Conservation (phyloP, 352 stramenopile genomes). For the Phytophthora crassamura region DNA sequence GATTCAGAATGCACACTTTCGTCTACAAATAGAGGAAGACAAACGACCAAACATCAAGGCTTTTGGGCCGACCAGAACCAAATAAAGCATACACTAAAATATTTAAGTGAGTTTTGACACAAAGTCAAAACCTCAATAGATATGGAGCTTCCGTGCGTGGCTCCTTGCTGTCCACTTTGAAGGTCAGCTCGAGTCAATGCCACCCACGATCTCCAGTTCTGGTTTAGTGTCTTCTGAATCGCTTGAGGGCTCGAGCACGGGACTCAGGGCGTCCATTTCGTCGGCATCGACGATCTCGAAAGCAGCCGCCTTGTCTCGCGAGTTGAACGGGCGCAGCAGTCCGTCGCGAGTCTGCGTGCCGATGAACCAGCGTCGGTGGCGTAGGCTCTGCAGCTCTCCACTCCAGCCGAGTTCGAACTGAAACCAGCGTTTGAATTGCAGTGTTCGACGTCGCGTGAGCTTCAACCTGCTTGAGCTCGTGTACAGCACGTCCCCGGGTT, state of each 20-base stretch:
- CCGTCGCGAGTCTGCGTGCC: conserved; percentile 72
- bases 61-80: conserved; percentile 4
- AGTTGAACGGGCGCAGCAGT: conserved; percentile 67
- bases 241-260: conserved; percentile 30
- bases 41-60: conserved; percentile 2
- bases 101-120: conserved; percentile 18
- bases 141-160: background rate
- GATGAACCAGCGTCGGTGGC: conserved; percentile 73
- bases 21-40: conserved; percentile 27
- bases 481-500: conserved; percentile 50
- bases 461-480: conserved; percentile 64
- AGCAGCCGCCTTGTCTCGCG: conserved; percentile 51
- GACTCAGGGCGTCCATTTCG: conserved; percentile 52
- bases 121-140: conserved; percentile 8
- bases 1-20: background rate
- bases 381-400: conserved; percentile 72
- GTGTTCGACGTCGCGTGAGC: conserved; percentile 44
- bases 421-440: conserved; percentile 71
- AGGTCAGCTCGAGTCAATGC: conserved; percentile 18
- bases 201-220: conserved; percentile 19
- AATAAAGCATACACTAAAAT: conserved; percentile 24
- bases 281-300: conserved; percentile 76
- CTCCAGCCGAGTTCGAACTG: conserved; percentile 74
- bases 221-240: conserved; percentile 30
- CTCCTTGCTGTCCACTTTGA: conserved; percentile 7